A percentile compares a stretch with the other conserved stretches of the same genome.
Evolutionary conservation across 768 basidiomycete genomes (phyloP).

Genomic region (Amyloporia xantha): DNA sequence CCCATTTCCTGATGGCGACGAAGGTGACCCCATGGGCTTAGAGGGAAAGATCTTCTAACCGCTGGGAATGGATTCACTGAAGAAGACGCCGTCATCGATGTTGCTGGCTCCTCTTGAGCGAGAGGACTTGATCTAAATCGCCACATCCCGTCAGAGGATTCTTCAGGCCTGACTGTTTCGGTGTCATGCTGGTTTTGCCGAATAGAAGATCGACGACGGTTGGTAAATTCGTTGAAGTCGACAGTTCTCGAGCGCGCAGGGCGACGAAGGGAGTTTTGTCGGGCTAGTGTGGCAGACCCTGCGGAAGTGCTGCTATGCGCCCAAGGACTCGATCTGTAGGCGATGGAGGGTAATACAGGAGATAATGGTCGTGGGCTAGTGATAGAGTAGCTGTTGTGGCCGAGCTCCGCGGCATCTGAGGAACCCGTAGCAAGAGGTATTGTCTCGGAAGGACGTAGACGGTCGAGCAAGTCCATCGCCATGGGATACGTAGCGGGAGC

Average conservation of each 20-base stretch:
- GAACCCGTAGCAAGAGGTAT: constrained; percentile 1
- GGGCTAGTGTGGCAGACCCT: constrained; percentile 14
- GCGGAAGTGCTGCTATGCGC: background rate
- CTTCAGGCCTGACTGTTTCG: constrained; percentile 6
- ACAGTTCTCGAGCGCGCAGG: constrained; percentile 44
- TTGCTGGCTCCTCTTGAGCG: background rate
- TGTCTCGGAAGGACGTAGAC: constrained; percentile 3
- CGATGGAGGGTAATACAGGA: constrained; percentile 2
- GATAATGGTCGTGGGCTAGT: constrained; percentile 14
- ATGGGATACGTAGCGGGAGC: background rate
- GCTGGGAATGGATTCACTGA: background rate
- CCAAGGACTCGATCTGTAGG: background rate
- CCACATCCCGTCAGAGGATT: constrained; percentile 14
- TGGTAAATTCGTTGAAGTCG: constrained; percentile 70
- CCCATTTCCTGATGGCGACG: constrained; percentile 2
- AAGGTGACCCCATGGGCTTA: background rate
- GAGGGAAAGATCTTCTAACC: constrained; percentile 5
- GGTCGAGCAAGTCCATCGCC: constrained; percentile 7
- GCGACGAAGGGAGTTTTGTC: constrained; percentile 59
- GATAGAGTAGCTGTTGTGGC: background rate
- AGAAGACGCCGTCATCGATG: background rate
- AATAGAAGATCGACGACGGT: constrained; percentile 50
- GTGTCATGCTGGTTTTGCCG: constrained; percentile 21
- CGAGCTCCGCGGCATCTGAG: constrained; percentile 3
- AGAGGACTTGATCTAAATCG: constrained; percentile 4